A percentile compares a stretch with the other conserved stretches of the same genome.
These are phyloP conservation scores for Lactarius hatsudake DNA, from an alignment of 768 basidiomycete genomes.

Conservation along the genomic window DNA sequence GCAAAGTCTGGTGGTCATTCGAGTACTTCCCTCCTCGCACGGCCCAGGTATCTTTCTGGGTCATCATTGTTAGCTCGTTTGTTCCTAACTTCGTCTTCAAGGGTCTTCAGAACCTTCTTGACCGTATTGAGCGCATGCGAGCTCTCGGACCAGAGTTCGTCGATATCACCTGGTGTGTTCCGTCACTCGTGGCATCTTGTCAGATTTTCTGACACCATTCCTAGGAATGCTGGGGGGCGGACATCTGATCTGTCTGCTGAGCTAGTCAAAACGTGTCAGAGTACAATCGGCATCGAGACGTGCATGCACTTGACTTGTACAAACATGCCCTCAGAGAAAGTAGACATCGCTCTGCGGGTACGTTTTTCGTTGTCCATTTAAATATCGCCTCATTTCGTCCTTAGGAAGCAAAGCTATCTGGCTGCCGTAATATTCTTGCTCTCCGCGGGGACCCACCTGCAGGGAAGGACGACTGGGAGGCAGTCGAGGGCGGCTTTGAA, in stretches of 20 bases:
- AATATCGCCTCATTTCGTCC: slow-evolving; percentile 14
- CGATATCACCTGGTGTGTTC: slow-evolving; percentile 85
- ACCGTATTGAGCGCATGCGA: slow-evolving; percentile 98
- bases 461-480: slow-evolving; percentile 89
- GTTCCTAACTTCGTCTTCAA: slow-evolving; percentile 34
- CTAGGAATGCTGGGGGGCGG: slow-evolving; percentile 94
- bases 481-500: slow-evolving; percentile 85
- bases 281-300: slow-evolving; percentile 90
- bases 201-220: slow-evolving; percentile 12
- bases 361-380: slow-evolving; percentile 2
- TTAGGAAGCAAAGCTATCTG: slow-evolving; percentile 85
- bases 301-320: slow-evolving; percentile 99
- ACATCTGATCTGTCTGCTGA: slow-evolving; percentile 93
- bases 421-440: slow-evolving; percentile 91
- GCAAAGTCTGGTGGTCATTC: slow-evolving; percentile 96
- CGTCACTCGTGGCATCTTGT: slow-evolving; percentile 11
- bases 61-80: slow-evolving; percentile 5
- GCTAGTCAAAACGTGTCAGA: slow-evolving; percentile 92
- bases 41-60: slow-evolving; percentile 63
- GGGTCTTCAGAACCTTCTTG: slow-evolving; percentile 93
- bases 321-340: slow-evolving; percentile 95
- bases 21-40: slow-evolving; percentile 98
- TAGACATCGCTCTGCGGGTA: slow-evolving; percentile 87
- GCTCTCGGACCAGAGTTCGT: slow-evolving; percentile 94
- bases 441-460: slow-evolving; percentile 89